These are phyloP conservation scores for Fraxinus cuspidata DNA, from an alignment of 257 asterid species.

Conservation along the genomic window DNA sequence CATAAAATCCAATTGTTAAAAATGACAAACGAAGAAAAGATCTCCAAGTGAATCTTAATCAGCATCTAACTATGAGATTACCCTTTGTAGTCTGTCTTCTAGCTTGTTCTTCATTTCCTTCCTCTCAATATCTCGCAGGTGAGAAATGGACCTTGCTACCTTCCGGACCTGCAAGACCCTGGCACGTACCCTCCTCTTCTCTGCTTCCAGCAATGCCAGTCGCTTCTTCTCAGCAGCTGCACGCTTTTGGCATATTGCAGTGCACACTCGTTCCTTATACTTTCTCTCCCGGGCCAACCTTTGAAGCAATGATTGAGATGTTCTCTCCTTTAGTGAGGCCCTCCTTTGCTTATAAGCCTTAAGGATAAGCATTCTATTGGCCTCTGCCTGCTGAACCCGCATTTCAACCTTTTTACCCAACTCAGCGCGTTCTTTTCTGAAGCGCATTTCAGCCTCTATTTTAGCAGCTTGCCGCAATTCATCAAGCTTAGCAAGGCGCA, in stretches of 20 bases:
- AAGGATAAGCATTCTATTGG: constrained; percentile 76
- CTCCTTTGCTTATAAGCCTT: constrained; percentile 77
- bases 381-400: constrained; percentile 87
- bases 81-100: constrained; percentile 83
- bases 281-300: constrained; percentile 82
- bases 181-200: constrained; percentile 77
- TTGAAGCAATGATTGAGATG: constrained; percentile 72
- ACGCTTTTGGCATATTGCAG: constrained; percentile 87
- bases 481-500: constrained; percentile 89
- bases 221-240: constrained; percentile 90
- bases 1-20: constrained; percentile 16
- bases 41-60: background rate
- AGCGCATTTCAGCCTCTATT: constrained; percentile 74
- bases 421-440: constrained; percentile 74
- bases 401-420: constrained; percentile 79
- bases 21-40: constrained; percentile 4
- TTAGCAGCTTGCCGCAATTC: constrained; percentile 90
- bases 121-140: constrained; percentile 78
- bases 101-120: constrained; percentile 72
- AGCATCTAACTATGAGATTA: constrained; percentile 25
- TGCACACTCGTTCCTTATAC: constrained; percentile 82
- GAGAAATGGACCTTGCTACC: constrained; percentile 64
- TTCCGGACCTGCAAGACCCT: constrained; percentile 72
- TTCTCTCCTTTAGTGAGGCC: constrained; percentile 80
- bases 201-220: constrained; percentile 80